phyloP scores from a whole-genome alignment of 306 rosid genomes.

The Ceratonia siliqua region DNA sequence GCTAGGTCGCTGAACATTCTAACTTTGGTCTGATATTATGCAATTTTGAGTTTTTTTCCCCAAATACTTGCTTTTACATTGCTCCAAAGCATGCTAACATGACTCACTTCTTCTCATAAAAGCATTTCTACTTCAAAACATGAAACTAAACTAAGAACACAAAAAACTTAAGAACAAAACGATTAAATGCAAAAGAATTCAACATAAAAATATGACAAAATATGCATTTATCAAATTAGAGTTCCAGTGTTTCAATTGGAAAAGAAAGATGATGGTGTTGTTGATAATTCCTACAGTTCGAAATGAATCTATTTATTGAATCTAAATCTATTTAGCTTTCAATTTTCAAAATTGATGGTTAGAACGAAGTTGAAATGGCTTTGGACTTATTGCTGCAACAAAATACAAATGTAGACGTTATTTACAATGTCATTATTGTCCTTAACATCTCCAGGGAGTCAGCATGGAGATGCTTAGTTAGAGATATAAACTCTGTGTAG shows the following conservation, averaged over 20 bases:
- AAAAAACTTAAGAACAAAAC: too few relatives aligned
- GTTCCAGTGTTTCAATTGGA: not conserved
- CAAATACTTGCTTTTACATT: too few relatives aligned
- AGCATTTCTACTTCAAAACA: too few relatives aligned
- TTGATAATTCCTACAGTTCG: not conserved
- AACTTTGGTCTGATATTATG: too few relatives aligned
- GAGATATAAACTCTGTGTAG: not conserved
- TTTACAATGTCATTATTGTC: not conserved
- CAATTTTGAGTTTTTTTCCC: too few relatives aligned
- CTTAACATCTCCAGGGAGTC: not conserved
- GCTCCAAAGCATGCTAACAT: too few relatives aligned
- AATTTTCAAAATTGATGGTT: slow-evolving; percentile 3
- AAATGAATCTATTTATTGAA: not conserved
- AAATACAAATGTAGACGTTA: not conserved
- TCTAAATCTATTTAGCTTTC: not conserved
- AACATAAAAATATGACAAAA: too few relatives aligned
- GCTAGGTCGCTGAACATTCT: too few relatives aligned
- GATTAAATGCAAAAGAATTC: too few relatives aligned
- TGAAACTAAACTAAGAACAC: too few relatives aligned
- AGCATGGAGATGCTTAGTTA: not conserved
- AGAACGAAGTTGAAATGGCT: not conserved
- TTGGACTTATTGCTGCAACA: not conserved
- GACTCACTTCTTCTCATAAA: too few relatives aligned
- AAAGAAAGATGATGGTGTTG: not conserved
- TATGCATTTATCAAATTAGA: not conserved